Conservation (phyloP, 768 basidiomycete species). For the Tephrocybe sp. region DNA sequence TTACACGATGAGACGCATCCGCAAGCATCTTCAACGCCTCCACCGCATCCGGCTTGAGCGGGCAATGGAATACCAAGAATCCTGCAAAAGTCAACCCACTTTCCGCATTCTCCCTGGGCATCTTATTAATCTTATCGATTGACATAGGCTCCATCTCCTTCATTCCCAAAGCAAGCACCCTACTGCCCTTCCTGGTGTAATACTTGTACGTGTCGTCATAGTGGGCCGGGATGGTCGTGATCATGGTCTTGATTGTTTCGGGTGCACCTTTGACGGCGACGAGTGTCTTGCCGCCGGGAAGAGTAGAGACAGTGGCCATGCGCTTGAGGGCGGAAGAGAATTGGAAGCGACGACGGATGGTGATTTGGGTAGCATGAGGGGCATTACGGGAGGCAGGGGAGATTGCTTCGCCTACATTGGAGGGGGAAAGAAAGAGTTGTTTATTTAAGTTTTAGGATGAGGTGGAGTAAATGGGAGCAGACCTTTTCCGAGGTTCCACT, state of each 20-base stretch:
- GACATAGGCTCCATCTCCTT: conserved; percentile 77
- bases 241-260: conserved; percentile 92
- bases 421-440: conserved; percentile 41
- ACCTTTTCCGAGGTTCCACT: conserved; percentile 82
- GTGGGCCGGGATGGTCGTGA: conserved; percentile 61
- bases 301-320: conserved; percentile 86
- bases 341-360: conserved; percentile 90
- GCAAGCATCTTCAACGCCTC: conserved; percentile 89
- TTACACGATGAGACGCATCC: conserved; percentile 92
- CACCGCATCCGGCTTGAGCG: conserved; percentile 91
- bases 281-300: conserved; percentile 58
- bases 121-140: conserved; percentile 83
- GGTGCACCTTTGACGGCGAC: conserved; percentile 94
- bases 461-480: conserved; percentile 10
- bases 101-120: conserved; percentile 82
- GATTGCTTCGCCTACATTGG: conserved; percentile 68
- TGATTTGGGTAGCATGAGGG: conserved; percentile 57
- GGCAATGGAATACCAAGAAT: conserved; percentile 98
- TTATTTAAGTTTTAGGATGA: conserved; percentile 27
- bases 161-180: conserved; percentile 88
- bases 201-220: conserved; percentile 96
- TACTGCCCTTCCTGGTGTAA: conserved; percentile 89
- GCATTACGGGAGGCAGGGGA: conserved; percentile 53
- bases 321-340: conserved; percentile 97
- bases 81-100: conserved; percentile 81